phyloP scores from a whole-genome alignment of 441 rosid genomes.

The Populus hybrid region DNA sequence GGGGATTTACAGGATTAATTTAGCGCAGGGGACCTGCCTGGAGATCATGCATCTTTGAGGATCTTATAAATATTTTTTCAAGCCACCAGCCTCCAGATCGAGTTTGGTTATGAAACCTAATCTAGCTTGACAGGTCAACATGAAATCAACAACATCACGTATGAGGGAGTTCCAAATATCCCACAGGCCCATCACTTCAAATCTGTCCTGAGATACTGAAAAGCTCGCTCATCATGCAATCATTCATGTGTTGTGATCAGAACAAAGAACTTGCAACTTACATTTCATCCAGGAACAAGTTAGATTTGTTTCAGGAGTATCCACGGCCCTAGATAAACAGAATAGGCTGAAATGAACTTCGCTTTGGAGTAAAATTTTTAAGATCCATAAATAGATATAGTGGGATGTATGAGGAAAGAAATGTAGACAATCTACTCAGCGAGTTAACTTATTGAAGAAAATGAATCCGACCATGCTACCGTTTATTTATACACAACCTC shows the following conservation, averaged over 20 bases:
- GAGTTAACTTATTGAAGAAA: neutral
- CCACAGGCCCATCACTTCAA: neutral
- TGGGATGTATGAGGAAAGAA: neutral
- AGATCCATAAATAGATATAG: neutral
- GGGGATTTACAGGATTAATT: no score
- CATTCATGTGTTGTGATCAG: neutral
- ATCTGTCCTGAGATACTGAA: neutral
- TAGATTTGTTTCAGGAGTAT: neutral
- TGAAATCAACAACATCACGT: neutral
- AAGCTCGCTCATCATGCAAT: neutral
- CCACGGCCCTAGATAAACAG: neutral
- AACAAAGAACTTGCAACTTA: neutral
- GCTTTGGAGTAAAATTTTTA: no score
- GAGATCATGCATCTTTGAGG: no score
- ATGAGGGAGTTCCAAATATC: neutral
- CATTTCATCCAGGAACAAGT: neutral
- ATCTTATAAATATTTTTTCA: no score
- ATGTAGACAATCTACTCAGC: neutral
- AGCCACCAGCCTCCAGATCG: no score
- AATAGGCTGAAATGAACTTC: no score
- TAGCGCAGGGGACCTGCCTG: no score
- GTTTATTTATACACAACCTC: constrained; percentile 3
- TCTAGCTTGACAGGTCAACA: no score
- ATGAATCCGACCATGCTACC: neutral
- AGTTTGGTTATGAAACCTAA: no score